Conservation (phyloP, 2,329 filamentous ascomycete genomes). For the Pezicula radicicola region DNA sequence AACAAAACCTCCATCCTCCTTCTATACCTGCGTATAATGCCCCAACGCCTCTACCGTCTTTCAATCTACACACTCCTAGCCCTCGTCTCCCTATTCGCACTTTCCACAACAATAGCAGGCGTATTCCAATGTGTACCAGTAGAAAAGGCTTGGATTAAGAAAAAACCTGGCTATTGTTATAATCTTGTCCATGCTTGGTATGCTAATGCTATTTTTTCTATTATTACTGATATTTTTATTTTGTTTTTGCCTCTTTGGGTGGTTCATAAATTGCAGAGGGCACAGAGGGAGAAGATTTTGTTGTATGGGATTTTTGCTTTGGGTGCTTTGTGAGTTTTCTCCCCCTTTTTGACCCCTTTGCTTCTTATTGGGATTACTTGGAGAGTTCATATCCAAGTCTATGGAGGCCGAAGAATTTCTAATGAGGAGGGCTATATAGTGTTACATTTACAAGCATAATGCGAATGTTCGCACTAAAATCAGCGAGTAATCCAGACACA, state of each 20-base stretch:
- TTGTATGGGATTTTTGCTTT: slow-evolving; percentile 37
- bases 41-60: slow-evolving; percentile 8
- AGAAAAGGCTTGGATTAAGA: slow-evolving; percentile 11
- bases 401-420: not conserved
- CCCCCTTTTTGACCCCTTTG: not conserved
- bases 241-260: slow-evolving; percentile 12
- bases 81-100: slow-evolving; percentile 5
- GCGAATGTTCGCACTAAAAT: slow-evolving; percentile 20
- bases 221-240: slow-evolving; percentile 11
- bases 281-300: slow-evolving; percentile 39
- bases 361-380: too few relatives aligned
- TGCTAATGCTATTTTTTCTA: slow-evolving; percentile 11
- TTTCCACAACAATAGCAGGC: slow-evolving; percentile 9
- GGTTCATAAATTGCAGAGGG: slow-evolving; percentile 13
- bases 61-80: slow-evolving; percentile 4
- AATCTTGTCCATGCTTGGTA: slow-evolving; percentile 13
- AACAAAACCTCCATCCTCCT: slow-evolving; percentile 12
- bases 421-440: slow-evolving; percentile 6
- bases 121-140: slow-evolving; percentile 13
- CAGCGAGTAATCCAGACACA: slow-evolving; percentile 10
- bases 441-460: slow-evolving; percentile 29
- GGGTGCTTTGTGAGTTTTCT: slow-evolving; percentile 30
- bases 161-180: slow-evolving; percentile 8
- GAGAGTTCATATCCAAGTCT: too few relatives aligned
- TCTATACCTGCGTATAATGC: slow-evolving; percentile 13